Percentiles rank a stretch among this genome's conserved stretches.
Conservation (phyloP, 2,329 filamentous ascomycete species). For the Colletotrichum sp. region DNA sequence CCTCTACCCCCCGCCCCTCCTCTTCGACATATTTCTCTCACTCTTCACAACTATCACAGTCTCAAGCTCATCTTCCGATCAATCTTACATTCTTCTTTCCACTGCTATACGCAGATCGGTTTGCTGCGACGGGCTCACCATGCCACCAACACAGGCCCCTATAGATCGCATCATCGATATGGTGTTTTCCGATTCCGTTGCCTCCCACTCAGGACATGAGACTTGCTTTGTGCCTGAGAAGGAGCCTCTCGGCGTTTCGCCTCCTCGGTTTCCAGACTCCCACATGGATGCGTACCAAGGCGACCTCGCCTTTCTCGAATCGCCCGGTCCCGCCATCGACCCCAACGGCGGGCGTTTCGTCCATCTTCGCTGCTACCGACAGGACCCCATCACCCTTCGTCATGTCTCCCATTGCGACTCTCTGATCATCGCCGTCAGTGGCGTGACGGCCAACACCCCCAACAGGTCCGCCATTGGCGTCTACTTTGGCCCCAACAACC, state of each 20-base stretch:
- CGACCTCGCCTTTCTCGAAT: background rate
- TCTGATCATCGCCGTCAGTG: background rate
- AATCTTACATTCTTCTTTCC: background rate
- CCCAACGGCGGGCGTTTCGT: fast-evolving
- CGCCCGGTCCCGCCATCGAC: background rate
- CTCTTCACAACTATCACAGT: background rate
- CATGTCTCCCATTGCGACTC: background rate
- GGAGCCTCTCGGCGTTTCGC: no score
- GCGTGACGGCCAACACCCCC: background rate
- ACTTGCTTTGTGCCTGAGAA: background rate
- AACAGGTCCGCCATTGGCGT: background rate
- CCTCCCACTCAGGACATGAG: fast-evolving
- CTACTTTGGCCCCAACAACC: background rate
- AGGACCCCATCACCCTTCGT: fast-evolving
- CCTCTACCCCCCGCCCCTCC: background rate
- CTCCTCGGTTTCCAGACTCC: background rate
- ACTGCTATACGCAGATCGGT: background rate
- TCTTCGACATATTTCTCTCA: background rate
- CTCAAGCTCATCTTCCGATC: background rate
- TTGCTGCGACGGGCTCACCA: fast-evolving
- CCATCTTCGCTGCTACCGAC: background rate
- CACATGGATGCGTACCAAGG: background rate
- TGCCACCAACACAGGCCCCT: background rate
- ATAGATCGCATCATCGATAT: no score
- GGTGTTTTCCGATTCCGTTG: fast-evolving